Evolutionary conservation across 2,329 filamentous ascomycete genomes (phyloP), one percentile per base, ranked within the genome.

Genomic region (Fusarium dlaminii): DNA sequence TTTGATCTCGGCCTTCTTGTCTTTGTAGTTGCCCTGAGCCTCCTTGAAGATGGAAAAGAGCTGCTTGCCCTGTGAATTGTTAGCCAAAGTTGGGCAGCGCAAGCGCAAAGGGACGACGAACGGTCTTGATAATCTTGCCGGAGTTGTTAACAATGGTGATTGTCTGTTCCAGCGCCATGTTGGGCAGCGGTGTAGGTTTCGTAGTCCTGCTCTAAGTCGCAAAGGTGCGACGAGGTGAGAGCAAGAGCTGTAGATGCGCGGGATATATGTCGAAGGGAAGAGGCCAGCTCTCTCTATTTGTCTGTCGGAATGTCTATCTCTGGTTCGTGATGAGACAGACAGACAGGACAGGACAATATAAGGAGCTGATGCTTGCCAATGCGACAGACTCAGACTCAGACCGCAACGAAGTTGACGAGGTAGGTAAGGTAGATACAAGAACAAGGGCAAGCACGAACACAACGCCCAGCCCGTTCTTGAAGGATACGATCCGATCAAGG

Each of bases 41-140:
- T 98, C 95, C 82, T 94, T 97, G 87, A 97, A 97, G 80, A 98
- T 92, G 80, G 91, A 92, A 79, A 97, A 90, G 30, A 98, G 87
- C 78, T 98, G 94, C 84, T 97, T 98, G 80, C 94, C 94, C 94
- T 97, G 79, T 10, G 42, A 29, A 58, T n/a, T 49, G 73, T 77
- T 62, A 76, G 74, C 57, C 48, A 22, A 24, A n/a, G 24, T 32
- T 24, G 58, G 59, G 27, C 27, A 40, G 40, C 10, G 45, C 37
- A n/a, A 29, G 37, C 43, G 36, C 32, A 22, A 48, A n/a, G 27
- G 37, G 51, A 40, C 17, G 14, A 87, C 92, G 82, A 87, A 95
- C 94, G 68, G 92, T 96, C 87, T 92, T 95, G 77, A 98, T 94
- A 57, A 97, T 91, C 84, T 97, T 97, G 79, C 94, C 94, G 66